These are phyloP conservation scores for Barnettozyma wickerhamii DNA, from an alignment of 805 yeast genomes.

Conservation along the genomic window DNA sequence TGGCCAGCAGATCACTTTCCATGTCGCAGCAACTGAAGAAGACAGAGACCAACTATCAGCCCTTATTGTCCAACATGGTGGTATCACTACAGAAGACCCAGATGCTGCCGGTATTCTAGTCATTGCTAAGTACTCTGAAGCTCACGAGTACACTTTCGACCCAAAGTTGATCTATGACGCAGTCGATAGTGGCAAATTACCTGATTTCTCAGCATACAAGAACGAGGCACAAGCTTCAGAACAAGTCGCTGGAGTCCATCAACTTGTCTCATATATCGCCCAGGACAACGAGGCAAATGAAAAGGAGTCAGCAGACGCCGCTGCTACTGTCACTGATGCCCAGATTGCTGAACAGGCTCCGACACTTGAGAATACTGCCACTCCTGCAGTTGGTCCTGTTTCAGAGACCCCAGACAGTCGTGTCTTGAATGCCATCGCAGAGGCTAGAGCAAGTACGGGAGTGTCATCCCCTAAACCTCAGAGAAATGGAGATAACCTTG, in stretches of 20 bases:
- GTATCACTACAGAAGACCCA: conserved; percentile 13
- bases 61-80: conserved; percentile 18
- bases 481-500: background rate
- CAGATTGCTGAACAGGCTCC: background rate
- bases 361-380: background rate
- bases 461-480: background rate
- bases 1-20: conserved; percentile 17
- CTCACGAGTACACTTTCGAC: conserved; percentile 16
- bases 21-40: conserved; percentile 18
- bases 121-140: conserved; percentile 19
- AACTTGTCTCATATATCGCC: conserved; percentile 12
- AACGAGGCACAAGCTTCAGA: conserved; percentile 7
- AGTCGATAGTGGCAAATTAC: conserved; percentile 12
- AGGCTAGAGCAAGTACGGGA: background rate
- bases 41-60: conserved; percentile 14
- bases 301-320: background rate
- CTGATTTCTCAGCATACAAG: conserved; percentile 14
- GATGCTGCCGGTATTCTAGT: conserved; percentile 11
- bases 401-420: background rate
- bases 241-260: conserved; percentile 10
- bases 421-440: conserved; percentile 5
- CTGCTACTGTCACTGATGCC: background rate
- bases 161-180: conserved; percentile 22
- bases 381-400: background rate
- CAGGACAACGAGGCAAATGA: background rate